Base-by-base conservation (phyloP, 208 protist species). In the Trypanosoma cruzi region DNA sequence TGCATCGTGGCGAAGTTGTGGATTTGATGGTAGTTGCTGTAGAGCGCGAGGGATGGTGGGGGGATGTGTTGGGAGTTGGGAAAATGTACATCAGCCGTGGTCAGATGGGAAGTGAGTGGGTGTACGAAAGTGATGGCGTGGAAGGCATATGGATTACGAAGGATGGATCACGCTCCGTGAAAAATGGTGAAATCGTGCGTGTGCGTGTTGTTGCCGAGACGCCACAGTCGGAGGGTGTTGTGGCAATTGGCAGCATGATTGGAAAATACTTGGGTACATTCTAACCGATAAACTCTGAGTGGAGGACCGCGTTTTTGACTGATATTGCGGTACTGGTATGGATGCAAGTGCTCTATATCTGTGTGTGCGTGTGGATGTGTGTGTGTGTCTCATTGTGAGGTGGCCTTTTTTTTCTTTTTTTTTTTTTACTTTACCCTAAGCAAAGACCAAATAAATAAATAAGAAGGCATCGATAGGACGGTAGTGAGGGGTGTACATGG, bases 1-100 rank as follows among this genome's bases (percentile, higher is more conserved):
- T 94, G 40, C 86, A 92, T 71, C 86, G 82, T 4, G 90, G 88
- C 18, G 90, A 96, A 81, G 90, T 96, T 40, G 65, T 96, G 0
- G 90, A 96, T 66, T 56, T 91, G n/a, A 56, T 88, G 18, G 90
- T 96, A 26, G 73, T 64, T 29, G 71, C 81, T 5, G 81, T 94
- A 10, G 82, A 81, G 52, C 75, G 75, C 20, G 88, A 91, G n/a
- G 90, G 90, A 22, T 93, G 83, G 75, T 90, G 80, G 78, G 85
- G 81, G 26, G 83, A 73, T 32, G 90, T 90, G 34, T 89, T 83
- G 57, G 90, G 87, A n/a, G 69, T 93, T 4, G 84, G 87, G 46
- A 73, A 82, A 44, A 76, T 95, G 48, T 95, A 92, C 68, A 84
- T 93, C 40, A 93, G 84, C 56, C 84, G 82, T 0, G 79, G 72